Evolutionary conservation across 257 asterid species (phyloP), one percentile per base, ranked within the genome.

Genomic region (Sherardia arvensis): DNA sequence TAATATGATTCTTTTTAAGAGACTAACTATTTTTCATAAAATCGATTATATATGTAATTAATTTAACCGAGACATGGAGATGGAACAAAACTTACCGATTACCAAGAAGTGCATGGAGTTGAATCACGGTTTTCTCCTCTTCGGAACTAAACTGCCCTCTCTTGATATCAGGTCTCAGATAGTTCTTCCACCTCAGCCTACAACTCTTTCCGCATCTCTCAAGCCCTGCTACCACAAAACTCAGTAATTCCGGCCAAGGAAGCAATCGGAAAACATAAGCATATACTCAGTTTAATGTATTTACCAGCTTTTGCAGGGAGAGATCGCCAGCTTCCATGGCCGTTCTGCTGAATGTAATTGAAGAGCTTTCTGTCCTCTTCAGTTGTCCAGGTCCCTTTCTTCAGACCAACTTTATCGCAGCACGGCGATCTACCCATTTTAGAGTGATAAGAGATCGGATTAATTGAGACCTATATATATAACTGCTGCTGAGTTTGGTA

Each of bases 41-140:
- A n/a, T n/a, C n/a, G n/a, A n/a, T n/a, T n/a, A n/a, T n/a, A n/a
- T n/a, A n/a, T n/a, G n/a, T n/a, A n/a, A n/a, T n/a, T n/a, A n/a
- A n/a, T n/a, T n/a, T n/a, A n/a, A n/a, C n/a, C n/a, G n/a, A n/a
- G n/a, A n/a, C n/a, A n/a, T n/a, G n/a, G n/a, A n/a, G n/a, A n/a
- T n/a, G n/a, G n/a, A n/a, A n/a, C n/a, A n/a, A n/a, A n/a, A 34
- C 49, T 21, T 67, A 76, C 81, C 73, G 70, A n/a, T 77, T 73
- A 11, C 81, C 81, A 57, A 73, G 71, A 66, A 77, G 73, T 34
- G 78, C 76, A 62, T 77, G 81, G 28, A 73, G 78, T 36, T 73
- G 81, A 49, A 77, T 69, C 28, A 73, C 73, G 40, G 73, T 69
- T 58, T 66, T 72, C 23, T 76, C 75, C 53, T 77, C 78, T 20